phyloP scores from a whole-genome alignment of 2,329 filamentous ascomycete genomes.

The Stemphylium lycopersici region DNA sequence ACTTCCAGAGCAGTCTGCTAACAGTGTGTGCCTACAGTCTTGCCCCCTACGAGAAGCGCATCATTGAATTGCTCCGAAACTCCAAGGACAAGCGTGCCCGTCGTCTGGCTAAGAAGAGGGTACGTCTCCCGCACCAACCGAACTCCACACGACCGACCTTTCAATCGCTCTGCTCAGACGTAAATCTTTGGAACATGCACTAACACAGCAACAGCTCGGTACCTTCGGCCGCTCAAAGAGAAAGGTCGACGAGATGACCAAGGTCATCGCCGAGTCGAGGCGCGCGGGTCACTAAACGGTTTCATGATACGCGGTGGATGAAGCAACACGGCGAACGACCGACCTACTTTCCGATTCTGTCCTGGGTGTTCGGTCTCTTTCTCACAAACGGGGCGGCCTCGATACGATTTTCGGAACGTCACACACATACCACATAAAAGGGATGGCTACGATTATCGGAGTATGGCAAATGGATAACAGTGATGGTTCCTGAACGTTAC shows the following conservation, averaged over 20 bases:
- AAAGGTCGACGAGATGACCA: conserved; percentile 99
- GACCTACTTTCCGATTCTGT: conserved; percentile 41
- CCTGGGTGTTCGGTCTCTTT: conserved; percentile 45
- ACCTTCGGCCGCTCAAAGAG: conserved; percentile 98
- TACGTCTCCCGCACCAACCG: conserved; percentile 58
- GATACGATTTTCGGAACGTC: conserved; percentile 36
- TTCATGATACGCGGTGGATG: conserved; percentile 30
- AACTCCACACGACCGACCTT: conserved; percentile 1
- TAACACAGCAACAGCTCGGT: conserved; percentile 71
- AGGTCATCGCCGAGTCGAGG: conserved; percentile 96
- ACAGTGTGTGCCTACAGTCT: conserved; percentile 23
- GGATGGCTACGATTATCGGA: conserved; percentile 41
- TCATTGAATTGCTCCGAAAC: conserved; percentile 99
- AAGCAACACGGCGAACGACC: conserved; percentile 34
- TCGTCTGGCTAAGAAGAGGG: conserved; percentile 99
- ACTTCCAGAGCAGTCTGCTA: conserved; percentile 8
- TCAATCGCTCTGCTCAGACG: background rate
- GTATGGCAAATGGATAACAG: conserved; percentile 39
- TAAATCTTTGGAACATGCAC: conserved; percentile 18
- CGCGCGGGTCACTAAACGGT: conserved; percentile 69
- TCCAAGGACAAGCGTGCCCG: conserved; percentile 98
- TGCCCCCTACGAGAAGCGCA: conserved; percentile 80
- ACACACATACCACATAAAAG: conserved; percentile 33
- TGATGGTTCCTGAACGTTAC: conserved; percentile 33
- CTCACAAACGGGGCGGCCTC: conserved; percentile 37